Base-by-base conservation (phyloP, 371 early-diverging fungal genomes). In the Catenaria anguillulae region DNA sequence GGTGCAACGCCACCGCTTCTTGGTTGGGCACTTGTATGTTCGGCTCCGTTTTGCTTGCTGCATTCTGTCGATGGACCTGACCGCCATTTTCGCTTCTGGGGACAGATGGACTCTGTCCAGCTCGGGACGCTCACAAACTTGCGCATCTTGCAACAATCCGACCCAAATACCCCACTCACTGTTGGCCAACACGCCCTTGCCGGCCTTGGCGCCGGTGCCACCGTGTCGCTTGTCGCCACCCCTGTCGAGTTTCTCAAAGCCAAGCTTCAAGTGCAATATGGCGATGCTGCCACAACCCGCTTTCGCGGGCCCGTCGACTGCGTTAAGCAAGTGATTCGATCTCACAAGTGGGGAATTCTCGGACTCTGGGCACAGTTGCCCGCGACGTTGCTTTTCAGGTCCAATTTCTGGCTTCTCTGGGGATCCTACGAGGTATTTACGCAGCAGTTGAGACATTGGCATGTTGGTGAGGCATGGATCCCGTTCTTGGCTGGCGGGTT, bases 401-500 rank as follows among this genome's bases (percentile, higher is more conserved):
- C 85, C 61, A 89, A 85, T 77, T 92, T 94, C 69, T 92, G 87
- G 71, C 79, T 87, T 33, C 82, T 92, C 63, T 92, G 95, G 95
- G 79, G 58, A 29, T 34, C 36, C 3, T 58, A 33, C 63, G 58
- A 77, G 74, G 66, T 84, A 0, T 33, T 54, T 29, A 21, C 56
- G 17, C 48, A 59, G 13, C 12, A 24, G 12, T 23, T 60, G 23
- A 19, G 42, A 2, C 1, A 33, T 31, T 60, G 65, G 36, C 63
- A 79, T 60, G 68, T 82, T 67, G 66, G 81, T 0, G 81, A 80
- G 55, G 79, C 78, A 37, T 75, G 76, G 6, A 72, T 87, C 60
- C 84, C 87, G 29, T 92, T 93, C 69, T 64, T 92, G 55, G 91
- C 91, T 1, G 95, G 89, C 60, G 94, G 93, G 17, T 65, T 90